Base-by-base conservation (phyloP, 192 early-diverging fungal genomes). In the Umbelopsis vinacea region DNA sequence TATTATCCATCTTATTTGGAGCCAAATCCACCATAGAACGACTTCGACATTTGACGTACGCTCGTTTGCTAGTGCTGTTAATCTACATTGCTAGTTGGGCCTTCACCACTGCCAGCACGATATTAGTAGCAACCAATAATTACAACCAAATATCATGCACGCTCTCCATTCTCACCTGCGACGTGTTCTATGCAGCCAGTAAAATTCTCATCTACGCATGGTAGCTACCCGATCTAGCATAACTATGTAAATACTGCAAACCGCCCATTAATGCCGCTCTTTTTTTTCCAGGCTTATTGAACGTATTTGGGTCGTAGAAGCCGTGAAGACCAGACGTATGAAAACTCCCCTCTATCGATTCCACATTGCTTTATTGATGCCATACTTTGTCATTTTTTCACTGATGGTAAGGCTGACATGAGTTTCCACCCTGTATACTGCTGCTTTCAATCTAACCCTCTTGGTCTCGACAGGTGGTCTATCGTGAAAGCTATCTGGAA, bases 11-110 rank as follows among this genome's bases (percentile, higher is more conserved):
- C 26, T 75, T 77, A 9, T 71, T 83, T 21, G 84, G 84, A 24
- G 52, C 71, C 46, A 85, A 83, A 54, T 77, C 82, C 1, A 81
- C 81, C 38, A 71, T 73, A 38, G 80, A 79, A 48, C 45, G 60
- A 38, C 8, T 82, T 46, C 69, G 72, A 66, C 71, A 75, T 24
- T 55, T 81, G 22, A 85, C 77, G 47, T 85, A 85, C 67, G 82
- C 82, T 7, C 80, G 80, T 3, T 52, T 79, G 23, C 52, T 84
- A 2, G 81, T 86, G 33, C 71, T 84, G 6, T 47, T 78, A 0
- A 53, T 86, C 7, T 84, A 86, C 37, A 67, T 74, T 6, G 57
- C 67, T n/a, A 82, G 82, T 15, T 86, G 84, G 82, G 67, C 76
- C 0, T 86, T 86, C 52, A 67, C 82, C 19, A 73, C 74, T 12